phyloP scores from a whole-genome alignment of 805 yeast genomes.

The Blastobotrys terrestris region DNA sequence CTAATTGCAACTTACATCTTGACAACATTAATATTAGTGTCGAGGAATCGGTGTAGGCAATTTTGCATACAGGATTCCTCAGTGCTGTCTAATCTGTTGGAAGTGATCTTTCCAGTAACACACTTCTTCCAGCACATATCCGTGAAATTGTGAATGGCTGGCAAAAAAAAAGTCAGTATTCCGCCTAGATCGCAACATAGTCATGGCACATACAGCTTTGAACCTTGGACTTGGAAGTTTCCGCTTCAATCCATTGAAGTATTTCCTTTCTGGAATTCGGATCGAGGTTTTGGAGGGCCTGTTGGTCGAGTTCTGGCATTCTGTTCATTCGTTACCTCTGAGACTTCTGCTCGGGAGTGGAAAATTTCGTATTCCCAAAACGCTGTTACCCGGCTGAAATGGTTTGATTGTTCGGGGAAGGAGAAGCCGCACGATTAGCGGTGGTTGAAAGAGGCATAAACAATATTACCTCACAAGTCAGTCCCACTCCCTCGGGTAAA shows the following conservation, averaged over 20 bases:
- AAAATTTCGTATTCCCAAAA: background rate
- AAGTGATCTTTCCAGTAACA: conserved; percentile 38
- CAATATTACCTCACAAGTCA: no score
- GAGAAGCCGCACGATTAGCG: no score
- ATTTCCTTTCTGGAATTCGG: conserved; percentile 69
- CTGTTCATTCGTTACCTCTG: no score
- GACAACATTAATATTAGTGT: conserved; percentile 80
- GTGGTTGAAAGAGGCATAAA: no score
- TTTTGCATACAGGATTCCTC: conserved; percentile 73
- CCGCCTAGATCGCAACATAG: conserved; percentile 8
- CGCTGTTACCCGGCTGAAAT: background rate
- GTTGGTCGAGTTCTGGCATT: conserved; percentile 33
- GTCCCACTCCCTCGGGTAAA: no score
- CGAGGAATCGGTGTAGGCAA: conserved; percentile 82
- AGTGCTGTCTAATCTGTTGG: conserved; percentile 39
- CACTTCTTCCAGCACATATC: conserved; percentile 89
- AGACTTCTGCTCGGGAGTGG: no score
- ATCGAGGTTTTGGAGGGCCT: conserved; percentile 46
- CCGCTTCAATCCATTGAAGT: conserved; percentile 68
- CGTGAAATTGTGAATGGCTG: conserved; percentile 75
- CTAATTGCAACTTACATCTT: background rate
- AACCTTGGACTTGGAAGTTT: conserved; percentile 79
- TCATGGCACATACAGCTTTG: conserved; percentile 43
- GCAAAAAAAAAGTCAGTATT: background rate
- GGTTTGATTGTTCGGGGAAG: no score